Conservation (phyloP, 768 basidiomycete genomes). For the Paxillus ammoniavirescens region DNA sequence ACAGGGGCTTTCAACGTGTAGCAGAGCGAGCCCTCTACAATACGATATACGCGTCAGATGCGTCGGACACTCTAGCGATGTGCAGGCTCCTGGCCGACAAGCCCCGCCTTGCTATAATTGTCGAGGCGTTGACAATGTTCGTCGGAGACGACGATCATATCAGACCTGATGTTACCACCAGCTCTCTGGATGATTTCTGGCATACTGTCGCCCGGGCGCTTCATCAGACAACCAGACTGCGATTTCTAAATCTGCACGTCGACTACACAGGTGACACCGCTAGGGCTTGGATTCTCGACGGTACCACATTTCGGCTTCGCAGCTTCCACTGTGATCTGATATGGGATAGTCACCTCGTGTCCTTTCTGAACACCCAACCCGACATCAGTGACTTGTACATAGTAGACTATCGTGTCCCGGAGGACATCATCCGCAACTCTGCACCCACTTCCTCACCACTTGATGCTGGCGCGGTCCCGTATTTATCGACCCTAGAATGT, state of each 20-base stretch:
- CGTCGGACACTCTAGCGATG: slow-evolving; percentile 38
- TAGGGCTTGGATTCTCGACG: slow-evolving; percentile 38
- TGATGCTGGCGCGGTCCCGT: slow-evolving; percentile 40
- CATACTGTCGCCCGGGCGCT: slow-evolving; percentile 47
- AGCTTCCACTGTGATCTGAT: slow-evolving; percentile 64
- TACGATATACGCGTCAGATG: slow-evolving; percentile 47
- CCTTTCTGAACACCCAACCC: slow-evolving; percentile 27
- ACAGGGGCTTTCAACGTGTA: slow-evolving; percentile 49
- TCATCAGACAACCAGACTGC: slow-evolving; percentile 43
- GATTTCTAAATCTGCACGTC: slow-evolving; percentile 50
- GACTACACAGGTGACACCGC: slow-evolving; percentile 24
- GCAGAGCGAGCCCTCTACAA: slow-evolving; percentile 63
- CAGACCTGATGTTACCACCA: neutral
- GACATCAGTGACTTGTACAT: slow-evolving; percentile 31
- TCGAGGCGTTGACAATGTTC: slow-evolving; percentile 54
- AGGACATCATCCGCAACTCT: slow-evolving; percentile 9
- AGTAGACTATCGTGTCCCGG: slow-evolving; percentile 31
- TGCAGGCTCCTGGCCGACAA: slow-evolving; percentile 46
- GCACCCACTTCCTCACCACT: slow-evolving; percentile 16
- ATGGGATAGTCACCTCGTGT: slow-evolving; percentile 57
- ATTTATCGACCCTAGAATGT: slow-evolving; percentile 57
- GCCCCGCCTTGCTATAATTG: slow-evolving; percentile 48
- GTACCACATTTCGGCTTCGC: slow-evolving; percentile 52
- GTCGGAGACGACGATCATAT: slow-evolving; percentile 25
- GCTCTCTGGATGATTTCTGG: slow-evolving; percentile 47